Evolutionary conservation across 306 rosid species (phyloP), one percentile per base, ranked within the genome.

Genomic region (Cicer judaicum): DNA sequence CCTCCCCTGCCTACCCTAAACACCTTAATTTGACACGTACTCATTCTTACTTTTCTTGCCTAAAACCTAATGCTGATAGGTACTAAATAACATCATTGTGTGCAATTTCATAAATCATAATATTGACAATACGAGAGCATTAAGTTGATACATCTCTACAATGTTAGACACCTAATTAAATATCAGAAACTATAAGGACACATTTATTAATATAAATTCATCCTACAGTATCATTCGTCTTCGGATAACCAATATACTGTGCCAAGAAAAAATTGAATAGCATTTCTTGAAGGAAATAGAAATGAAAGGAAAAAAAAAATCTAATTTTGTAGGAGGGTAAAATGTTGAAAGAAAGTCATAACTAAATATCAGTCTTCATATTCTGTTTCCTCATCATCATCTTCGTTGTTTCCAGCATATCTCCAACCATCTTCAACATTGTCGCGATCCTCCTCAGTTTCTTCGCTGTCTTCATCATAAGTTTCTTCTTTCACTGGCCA

Each of bases 341-440:
- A 56, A 77, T 36, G 12, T 7, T 14, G 50, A 43, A 63, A 21
- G 76, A 52, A 52, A 48, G 72, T 50, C 44, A 71, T 39, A 60
- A n/a, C 60, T 48, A 46, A 68, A 39, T 49, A 74, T 83, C 83
- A 84, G 87, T 92, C 99, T 85, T 92, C 97, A 59, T 91, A 79
- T 72, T 94, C 99, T 5, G 99, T 94, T 85, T 94, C 99, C 68
- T 94, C 98, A 60, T 94, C 97, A 48, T 93, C 99, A 2, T 94
- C 99, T 34, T 90, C 93, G 0, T 92, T 84, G 75, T 90, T 87
- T 73, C 87, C 90, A 1, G 85, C 85, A 18, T 79, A 90, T 81
- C 96, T 89, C 99, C 97, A 92, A 59, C 97, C 96, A 47, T 92
- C 96, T 80, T 94, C 96, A 64, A 87, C 89, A 53, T 91, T 91